A percentile compares a stretch with the other conserved stretches of the same genome.
Evolutionary conservation across 176 grass and related monocot genomes (phyloP).

Genomic region (Leersia perrieri): DNA sequence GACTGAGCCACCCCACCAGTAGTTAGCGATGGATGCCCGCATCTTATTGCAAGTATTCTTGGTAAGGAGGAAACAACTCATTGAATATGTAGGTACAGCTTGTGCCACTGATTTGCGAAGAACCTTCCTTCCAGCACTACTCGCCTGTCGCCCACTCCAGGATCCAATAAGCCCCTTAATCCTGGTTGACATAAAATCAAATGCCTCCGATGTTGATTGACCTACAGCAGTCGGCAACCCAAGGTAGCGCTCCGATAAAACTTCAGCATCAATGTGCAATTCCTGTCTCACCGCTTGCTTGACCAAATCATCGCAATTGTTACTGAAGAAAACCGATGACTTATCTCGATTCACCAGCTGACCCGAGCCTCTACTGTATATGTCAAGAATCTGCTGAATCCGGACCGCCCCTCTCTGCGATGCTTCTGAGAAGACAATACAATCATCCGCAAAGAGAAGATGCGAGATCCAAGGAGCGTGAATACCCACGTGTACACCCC

Average conservation of each 20-base stretch:
- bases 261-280: neutral
- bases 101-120: neutral
- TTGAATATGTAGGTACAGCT: neutral
- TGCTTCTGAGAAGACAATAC: neutral
- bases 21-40: neutral
- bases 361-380: neutral
- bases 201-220: neutral
- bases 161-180: neutral
- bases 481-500: neutral
- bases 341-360: neutral
- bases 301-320: neutral
- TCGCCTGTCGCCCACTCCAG: neutral
- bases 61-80: neutral
- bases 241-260: neutral
- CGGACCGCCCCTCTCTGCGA: no score
- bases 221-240: neutral
- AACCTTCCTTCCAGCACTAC: neutral
- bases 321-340: neutral
- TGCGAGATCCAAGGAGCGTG: neutral
- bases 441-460: neutral
- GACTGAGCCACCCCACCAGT: neutral
- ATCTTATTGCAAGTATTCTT: neutral
- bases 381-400: neutral
- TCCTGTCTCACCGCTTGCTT: neutral
- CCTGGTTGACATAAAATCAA: neutral